Conservation (phyloP, 352 stramenopile genomes). For the Hyaloperonospora brassicae region DNA sequence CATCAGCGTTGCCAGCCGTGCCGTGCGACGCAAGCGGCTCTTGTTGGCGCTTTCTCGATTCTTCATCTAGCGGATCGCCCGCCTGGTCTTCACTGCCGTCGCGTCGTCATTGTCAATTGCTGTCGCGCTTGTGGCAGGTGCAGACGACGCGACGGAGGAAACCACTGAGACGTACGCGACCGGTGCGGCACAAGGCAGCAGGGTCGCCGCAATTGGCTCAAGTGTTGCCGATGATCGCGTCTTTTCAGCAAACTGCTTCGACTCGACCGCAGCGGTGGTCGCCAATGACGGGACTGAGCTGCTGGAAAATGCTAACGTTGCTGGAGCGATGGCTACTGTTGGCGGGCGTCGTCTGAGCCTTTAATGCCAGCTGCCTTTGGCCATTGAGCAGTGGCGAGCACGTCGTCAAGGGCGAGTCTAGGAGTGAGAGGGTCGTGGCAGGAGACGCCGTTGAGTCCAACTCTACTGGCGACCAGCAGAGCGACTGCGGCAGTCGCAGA, state of each 20-base stretch:
- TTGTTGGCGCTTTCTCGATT: constrained; percentile 83
- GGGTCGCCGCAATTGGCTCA: constrained; percentile 11
- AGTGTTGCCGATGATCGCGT: constrained; percentile 1
- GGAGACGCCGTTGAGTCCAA: too few relatives aligned
- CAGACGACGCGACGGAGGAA: constrained; percentile 17
- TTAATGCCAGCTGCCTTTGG: too few relatives aligned
- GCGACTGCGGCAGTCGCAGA: too few relatives aligned
- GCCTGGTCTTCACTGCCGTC: constrained; percentile 62
- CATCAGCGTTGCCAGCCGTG: constrained; percentile 51
- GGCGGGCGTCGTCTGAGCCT: too few relatives aligned
- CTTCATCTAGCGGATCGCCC: constrained; percentile 82
- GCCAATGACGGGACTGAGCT: neutral
- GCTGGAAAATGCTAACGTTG: neutral
- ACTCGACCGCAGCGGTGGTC: constrained; percentile 1
- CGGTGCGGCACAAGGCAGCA: constrained; percentile 52
- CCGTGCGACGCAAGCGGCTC: constrained; percentile 63
- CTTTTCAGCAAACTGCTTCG: constrained; percentile 8
- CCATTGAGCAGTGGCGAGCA: too few relatives aligned
- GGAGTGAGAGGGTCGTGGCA: too few relatives aligned
- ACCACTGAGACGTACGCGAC: constrained; percentile 48
- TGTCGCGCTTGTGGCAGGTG: constrained; percentile 1
- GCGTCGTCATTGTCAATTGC: constrained; percentile 14
- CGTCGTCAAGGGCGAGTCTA: too few relatives aligned
- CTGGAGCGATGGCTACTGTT: too few relatives aligned
- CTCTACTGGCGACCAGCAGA: too few relatives aligned